Base-by-base conservation (phyloP, 2,329 filamentous ascomycete genomes). In the Ceratocystis variospora region DNA sequence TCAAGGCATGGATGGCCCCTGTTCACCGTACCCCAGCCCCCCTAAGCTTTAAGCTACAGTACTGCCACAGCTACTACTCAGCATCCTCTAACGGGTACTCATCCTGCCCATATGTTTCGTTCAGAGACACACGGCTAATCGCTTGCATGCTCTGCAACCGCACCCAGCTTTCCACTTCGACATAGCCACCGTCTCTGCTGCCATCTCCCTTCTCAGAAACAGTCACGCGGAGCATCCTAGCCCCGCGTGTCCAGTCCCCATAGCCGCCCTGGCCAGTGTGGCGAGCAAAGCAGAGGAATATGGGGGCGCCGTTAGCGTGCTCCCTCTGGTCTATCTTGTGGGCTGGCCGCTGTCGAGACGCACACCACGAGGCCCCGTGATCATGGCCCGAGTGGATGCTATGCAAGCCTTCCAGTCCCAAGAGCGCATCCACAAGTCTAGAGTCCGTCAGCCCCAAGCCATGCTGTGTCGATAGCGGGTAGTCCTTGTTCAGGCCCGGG, bases 261-360 rank as follows among this genome's bases (percentile, higher is more conserved):
- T 89, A 89, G 0, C 87, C 87, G 0, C 86, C 87, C 66, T 89
- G 89, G 0, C 87, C 87, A 0, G 83, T 81, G 70, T 87, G 86
- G 69, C 87, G 82, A 4, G 84, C 84, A 71, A 86, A 88, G 70
- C 80, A 82, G 8, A 82, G 70, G 59, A 69, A 69, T n/a, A 37
- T 44, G 10, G 66, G 64, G 15, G 78, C 76, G n/a, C 78, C 70
- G 1, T 12, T 12, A 41, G 10, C 10, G 37, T 41, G 37, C 10
- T 41, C 37, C 37, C 37, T 41, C 10, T 78, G 79, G 66, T 77
- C 79, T 0, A 79, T 80, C 0, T 73, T 73, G 5, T 22, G 48
- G 5, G 46, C 25, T 33, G 62, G 62, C n/a, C 31, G 28, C 45
- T 31, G 19, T 33, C 61, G 41, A 15, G 37, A n/a, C n/a, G 55